Conservation (phyloP, 2,329 filamentous ascomycete species). For the Cordyceps militaris region DNA sequence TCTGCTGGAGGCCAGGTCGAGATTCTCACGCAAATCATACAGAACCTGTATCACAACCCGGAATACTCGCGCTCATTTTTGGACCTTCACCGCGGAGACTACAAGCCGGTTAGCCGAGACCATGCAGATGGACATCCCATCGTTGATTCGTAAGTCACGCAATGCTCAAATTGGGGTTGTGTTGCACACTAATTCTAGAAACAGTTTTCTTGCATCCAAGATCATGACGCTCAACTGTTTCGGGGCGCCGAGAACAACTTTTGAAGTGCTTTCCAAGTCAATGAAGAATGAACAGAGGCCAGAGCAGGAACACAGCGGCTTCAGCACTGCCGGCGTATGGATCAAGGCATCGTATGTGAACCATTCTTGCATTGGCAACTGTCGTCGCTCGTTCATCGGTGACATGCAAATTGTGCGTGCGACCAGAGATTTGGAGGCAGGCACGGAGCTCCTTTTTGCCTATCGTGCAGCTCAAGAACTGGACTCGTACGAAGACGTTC, state of each 20-base stretch:
- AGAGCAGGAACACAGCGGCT: background rate
- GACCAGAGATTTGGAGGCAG: constrained; percentile 31
- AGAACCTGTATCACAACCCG: constrained; percentile 39
- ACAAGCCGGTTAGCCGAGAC: constrained; percentile 22
- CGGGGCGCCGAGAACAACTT: background rate
- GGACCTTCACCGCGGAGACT: constrained; percentile 34
- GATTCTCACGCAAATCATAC: constrained; percentile 33
- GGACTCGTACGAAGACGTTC: constrained; percentile 23
- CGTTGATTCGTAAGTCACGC: constrained; percentile 37
- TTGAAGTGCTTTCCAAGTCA: background rate
- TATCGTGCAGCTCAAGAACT: constrained; percentile 26
- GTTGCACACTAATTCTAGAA: background rate
- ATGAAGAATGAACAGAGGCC: background rate
- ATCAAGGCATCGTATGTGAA: constrained; percentile 42
- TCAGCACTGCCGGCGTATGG: constrained; percentile 39
- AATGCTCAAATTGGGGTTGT: background rate
- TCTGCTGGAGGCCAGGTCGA: constrained; percentile 32
- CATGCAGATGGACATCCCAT: constrained; percentile 31
- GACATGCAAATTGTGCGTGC: constrained; percentile 48
- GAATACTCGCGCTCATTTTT: constrained; percentile 26
- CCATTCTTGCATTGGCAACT: constrained; percentile 44
- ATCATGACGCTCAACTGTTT: background rate
- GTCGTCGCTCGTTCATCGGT: constrained; percentile 42
- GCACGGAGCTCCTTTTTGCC: constrained; percentile 38
- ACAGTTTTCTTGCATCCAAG: background rate